Evolutionary conservation across 352 stramenopile genomes (phyloP), one percentile per base, ranked within the genome.

Genomic region (Phytophthora syringae): DNA sequence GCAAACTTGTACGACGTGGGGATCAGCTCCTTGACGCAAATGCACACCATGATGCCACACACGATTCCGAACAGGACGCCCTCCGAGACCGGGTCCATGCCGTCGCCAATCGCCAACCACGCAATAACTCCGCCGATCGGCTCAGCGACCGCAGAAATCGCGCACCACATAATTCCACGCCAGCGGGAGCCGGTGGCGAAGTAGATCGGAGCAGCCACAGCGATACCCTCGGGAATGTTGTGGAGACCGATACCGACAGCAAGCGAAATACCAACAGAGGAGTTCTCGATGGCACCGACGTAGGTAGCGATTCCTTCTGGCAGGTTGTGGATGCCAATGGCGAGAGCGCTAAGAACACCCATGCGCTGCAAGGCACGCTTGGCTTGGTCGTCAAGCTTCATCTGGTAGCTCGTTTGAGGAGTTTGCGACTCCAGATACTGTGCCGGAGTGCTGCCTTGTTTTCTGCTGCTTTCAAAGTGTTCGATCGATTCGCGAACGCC

Each of bases 201-300:
- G 78, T 98, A 99, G 34, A 99, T 97, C 1, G 96, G 95, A n/a
- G 98, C 83, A 16, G 94, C 90, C 13, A 99, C 93, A 28, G 93
- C 97, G 28, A 99, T 83, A 0, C 97, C 97, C 63, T 99, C 96
- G 0, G 96, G 93, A 52, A 99, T 97, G 66, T 99, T 99, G 78
- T 99, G 97, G 13, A 99, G 87, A 6, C 88, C 95, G 61, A 99
- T 99, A 20, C 92, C 96, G 32, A 99, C 77, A 1, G 96, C 95
- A 12, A 99, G 78, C 6, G 95, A 92, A 34, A 86, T 67, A 22
- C 97, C 97, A 7, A 99, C 89, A 5, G 70, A 83, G 1, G 94
- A 90, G 70, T 98, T 92, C 12, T 96, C 61, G 11, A 98, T 65
- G 0, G 93, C 84, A 0, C 89, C 92, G 24, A 98, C 92, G 70